Conservation (phyloP, 139 green algal genomes). For the Volvox reticuliferus region DNA sequence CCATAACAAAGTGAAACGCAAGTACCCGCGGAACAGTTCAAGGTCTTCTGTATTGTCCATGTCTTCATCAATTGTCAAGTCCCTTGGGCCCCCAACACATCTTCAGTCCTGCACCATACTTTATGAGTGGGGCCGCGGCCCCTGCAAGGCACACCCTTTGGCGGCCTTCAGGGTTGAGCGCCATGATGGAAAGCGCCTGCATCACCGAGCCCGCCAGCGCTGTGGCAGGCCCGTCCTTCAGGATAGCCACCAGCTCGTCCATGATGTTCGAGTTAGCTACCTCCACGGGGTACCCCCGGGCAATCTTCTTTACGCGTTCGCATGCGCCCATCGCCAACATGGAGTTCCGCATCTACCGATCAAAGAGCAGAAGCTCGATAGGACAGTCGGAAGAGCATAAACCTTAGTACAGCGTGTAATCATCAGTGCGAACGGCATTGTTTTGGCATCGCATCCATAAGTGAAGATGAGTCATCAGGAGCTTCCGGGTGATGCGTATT, state of each 20-base stretch:
- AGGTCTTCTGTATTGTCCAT: too few species aligned
- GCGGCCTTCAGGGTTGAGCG: slow-evolving; percentile 51
- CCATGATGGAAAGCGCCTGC: slow-evolving; percentile 47
- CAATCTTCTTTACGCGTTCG: slow-evolving; percentile 57
- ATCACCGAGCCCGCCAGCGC: slow-evolving; percentile 38
- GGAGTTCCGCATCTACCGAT: slow-evolving; percentile 47
- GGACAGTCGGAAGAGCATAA: too few species aligned
- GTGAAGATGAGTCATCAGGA: too few species aligned
- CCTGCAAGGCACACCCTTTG: slow-evolving; percentile 50
- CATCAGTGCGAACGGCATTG: too few species aligned
- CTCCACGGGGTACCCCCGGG: slow-evolving; percentile 43
- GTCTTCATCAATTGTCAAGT: too few species aligned
- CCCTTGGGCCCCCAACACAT: neutral
- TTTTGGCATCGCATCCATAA: too few species aligned
- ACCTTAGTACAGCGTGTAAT: too few species aligned
- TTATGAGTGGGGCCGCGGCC: slow-evolving; percentile 24
- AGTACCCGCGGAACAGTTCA: too few species aligned
- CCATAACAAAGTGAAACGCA: too few species aligned
- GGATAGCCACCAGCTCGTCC: slow-evolving; percentile 34
- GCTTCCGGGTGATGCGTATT: too few species aligned
- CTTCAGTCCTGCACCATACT: slow-evolving; percentile 27
- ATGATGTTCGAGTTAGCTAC: slow-evolving; percentile 48
- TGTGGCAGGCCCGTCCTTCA: slow-evolving; percentile 37
- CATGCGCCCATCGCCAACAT: slow-evolving; percentile 60
- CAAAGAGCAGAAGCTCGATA: too few species aligned